phyloP scores from a whole-genome alignment of 805 yeast species.

The Candida boleticola region DNA sequence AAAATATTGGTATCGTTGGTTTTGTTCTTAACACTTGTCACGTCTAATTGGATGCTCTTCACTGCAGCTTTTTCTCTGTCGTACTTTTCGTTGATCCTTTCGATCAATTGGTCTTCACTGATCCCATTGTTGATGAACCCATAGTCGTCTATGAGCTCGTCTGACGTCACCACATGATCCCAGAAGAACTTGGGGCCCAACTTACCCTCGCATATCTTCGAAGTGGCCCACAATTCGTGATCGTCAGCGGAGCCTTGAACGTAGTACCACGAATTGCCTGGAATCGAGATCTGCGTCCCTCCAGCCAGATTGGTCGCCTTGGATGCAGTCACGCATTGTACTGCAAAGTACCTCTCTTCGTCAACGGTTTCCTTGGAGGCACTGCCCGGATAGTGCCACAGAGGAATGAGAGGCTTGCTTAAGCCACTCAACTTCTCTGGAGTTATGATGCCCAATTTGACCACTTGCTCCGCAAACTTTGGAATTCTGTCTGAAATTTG shows the following conservation, averaged over 20 bases:
- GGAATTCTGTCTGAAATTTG: conserved; percentile 51
- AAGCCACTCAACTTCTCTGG: conserved; percentile 21
- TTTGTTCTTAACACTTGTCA: conserved; percentile 11
- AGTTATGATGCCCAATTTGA: conserved; percentile 38
- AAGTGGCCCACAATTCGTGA: conserved; percentile 74
- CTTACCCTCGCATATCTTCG: conserved; percentile 39
- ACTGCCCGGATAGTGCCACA: conserved; percentile 60
- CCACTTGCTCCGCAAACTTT: conserved; percentile 44
- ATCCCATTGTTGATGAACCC: conserved; percentile 21
- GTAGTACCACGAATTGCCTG: conserved; percentile 37
- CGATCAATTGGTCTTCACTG: conserved; percentile 21
- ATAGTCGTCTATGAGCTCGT: conserved; percentile 18
- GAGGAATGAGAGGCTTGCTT: conserved; percentile 53
- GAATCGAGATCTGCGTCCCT: conserved; percentile 14
- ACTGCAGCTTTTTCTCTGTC: not conserved
- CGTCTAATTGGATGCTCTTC: conserved; percentile 7
- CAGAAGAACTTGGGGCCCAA: conserved; percentile 59
- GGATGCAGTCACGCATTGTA: conserved; percentile 62
- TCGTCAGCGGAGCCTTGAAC: conserved; percentile 96
- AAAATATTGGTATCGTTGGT: conserved; percentile 22
- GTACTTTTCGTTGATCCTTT: conserved; percentile 14
- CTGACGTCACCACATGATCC: conserved; percentile 25
- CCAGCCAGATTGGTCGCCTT: conserved; percentile 55
- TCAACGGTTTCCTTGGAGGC: not conserved
- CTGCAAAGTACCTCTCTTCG: conserved; percentile 24